Evolutionary conservation across 441 rosid species (phyloP), one percentile per base, ranked within the genome.

Genomic region (Gossypium trilobum): DNA sequence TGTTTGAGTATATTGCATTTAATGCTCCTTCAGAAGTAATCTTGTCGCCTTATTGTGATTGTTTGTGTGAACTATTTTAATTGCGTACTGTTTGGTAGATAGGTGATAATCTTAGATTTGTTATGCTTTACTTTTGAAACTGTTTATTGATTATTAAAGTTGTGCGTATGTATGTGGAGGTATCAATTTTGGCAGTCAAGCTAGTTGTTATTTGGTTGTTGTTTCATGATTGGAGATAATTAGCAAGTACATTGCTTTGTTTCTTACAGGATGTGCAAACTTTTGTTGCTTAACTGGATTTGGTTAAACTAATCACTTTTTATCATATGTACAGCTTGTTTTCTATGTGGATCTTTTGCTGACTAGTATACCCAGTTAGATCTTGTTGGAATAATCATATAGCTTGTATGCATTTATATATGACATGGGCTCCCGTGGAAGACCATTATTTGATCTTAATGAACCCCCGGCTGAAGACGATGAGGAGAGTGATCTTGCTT

Each of bases 401-500:
- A 73, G 79, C 78, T 88, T 87, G 85, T 82, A 95, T 89, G 94
- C 88, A 82, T 82, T 78, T 82, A 79, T 86, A 74, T 80, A 85
- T 85, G 91, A 89, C 79, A 95, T 95, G 98, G 91, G 92, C 80
- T 87, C 96, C 75, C 84, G 88, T 76, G 96, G 96, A 84, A 88
- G 83, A 86, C 79, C 75, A 58, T 78, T 91, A 75, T 89, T 95
- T 88, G 99, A 95, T 87, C 98, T 92, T 87, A 95, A 95, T 83
- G 97, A 95, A 81, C 91, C 90, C 78, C 97, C 97, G 16, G 78
- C 84, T 17, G 56, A 87, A 73, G 90, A 89, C 68, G 87, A 82
- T 2, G 96, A 79, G 79, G 91, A 79, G 71, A 80, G 67, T 75
- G 87, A 87, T 68, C 58, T 27, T 76, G 79, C 76, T 29, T 54